Percentiles rank a stretch among this genome's conserved stretches.
Conservation (phyloP, 768 basidiomycete species). For the Neoboletus magnificus region DNA sequence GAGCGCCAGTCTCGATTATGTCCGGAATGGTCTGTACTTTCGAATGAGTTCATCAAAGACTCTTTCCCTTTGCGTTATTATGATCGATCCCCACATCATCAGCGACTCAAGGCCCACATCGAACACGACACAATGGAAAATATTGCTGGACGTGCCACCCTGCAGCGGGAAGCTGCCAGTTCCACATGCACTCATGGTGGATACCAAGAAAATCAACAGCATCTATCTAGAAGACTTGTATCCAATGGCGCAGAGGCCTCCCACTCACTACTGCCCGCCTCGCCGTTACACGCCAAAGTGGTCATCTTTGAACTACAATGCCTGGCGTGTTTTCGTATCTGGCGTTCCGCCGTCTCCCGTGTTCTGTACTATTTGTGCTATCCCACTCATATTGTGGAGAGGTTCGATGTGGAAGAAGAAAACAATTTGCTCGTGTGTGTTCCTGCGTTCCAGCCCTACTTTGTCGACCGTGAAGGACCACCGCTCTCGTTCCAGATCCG, state of each 20-base stretch:
- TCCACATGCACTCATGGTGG: background rate
- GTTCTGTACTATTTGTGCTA: background rate
- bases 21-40: background rate
- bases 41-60: too few species aligned
- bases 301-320: too few species aligned
- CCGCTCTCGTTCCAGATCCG: background rate
- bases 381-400: background rate
- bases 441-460: too few species aligned
- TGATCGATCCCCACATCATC: too few species aligned
- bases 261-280: background rate
- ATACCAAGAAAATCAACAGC: too few species aligned
- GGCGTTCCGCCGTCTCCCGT: too few species aligned
- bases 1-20: background rate
- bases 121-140: background rate
- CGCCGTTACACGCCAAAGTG: too few species aligned
- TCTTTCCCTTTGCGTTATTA: too few species aligned
- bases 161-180: background rate
- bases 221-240: background rate
- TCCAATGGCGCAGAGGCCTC: background rate
- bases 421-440: background rate
- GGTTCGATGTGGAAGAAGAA: background rate
- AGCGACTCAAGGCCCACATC: background rate
- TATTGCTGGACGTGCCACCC: background rate
- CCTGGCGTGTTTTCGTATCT: too few species aligned
- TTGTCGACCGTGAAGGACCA: too few species aligned